Evolutionary conservation across 2,329 filamentous ascomycete genomes (phyloP).

Genomic region (Lithohypha guttulata): DNA sequence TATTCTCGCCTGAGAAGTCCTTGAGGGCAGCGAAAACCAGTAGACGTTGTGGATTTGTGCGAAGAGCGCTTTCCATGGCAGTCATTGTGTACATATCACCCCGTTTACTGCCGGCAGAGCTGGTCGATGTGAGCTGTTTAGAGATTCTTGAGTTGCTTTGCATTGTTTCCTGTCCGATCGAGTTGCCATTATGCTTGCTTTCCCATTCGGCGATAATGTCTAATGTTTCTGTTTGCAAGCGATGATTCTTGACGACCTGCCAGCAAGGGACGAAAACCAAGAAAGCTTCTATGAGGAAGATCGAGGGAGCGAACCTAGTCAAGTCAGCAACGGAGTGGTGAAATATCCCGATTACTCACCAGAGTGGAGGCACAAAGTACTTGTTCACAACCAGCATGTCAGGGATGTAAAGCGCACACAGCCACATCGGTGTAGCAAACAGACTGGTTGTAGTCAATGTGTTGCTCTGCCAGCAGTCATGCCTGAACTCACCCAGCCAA

Average conservation of each 20-base stretch:
- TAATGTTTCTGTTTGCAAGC: conserved; percentile 27
- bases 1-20: conserved; percentile 62
- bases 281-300: conserved; percentile 53
- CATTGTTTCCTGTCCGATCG: conserved; percentile 24
- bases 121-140: conserved; percentile 30
- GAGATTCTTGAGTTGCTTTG: conserved; percentile 25
- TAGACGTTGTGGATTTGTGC: conserved; percentile 47
- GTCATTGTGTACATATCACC: conserved; percentile 47
- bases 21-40: conserved; percentile 54
- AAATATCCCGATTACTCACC: conserved; percentile 30
- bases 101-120: conserved; percentile 28
- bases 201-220: conserved; percentile 32
- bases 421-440: conserved; percentile 57
- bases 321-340: conserved; percentile 10
- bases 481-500: conserved; percentile 34
- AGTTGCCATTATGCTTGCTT: conserved; percentile 26
- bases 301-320: conserved; percentile 44
- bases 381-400: conserved; percentile 37
- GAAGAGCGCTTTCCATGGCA: conserved; percentile 51
- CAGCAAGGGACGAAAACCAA: conserved; percentile 53
- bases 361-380: conserved; percentile 51
- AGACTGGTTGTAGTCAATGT: conserved; percentile 33
- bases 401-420: conserved; percentile 45
- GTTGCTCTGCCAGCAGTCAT: too few relatives aligned
- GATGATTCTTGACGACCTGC: conserved; percentile 38